Evolutionary conservation across 768 basidiomycete species (phyloP).

Genomic region (Panaeolus papilionaceus): DNA sequence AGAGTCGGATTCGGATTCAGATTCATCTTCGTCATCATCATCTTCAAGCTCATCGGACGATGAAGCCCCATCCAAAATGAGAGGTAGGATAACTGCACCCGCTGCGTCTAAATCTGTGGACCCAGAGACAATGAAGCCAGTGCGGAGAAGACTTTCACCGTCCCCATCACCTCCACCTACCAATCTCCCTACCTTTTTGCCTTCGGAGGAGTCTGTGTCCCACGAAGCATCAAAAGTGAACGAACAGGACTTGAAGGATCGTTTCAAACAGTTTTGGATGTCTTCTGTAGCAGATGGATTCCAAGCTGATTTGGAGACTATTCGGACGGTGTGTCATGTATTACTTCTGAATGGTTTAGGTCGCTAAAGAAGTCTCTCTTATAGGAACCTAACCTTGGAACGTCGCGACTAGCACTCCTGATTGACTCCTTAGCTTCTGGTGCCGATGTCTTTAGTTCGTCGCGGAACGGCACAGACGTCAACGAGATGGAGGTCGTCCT

Average conservation of each 20-base stretch:
- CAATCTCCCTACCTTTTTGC: constrained; percentile 65
- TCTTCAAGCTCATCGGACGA: constrained; percentile 30
- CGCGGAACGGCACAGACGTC: constrained; percentile 35
- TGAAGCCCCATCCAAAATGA: constrained; percentile 19
- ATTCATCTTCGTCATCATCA: constrained; percentile 33
- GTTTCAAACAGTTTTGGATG: constrained; percentile 90
- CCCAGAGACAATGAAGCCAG: constrained; percentile 21
- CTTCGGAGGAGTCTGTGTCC: constrained; percentile 34
- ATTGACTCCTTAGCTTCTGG: constrained; percentile 86
- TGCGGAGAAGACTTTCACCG: constrained; percentile 35
- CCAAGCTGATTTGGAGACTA: constrained; percentile 81
- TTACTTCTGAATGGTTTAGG: neutral
- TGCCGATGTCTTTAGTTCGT: constrained; percentile 70
- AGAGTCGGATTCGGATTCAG: constrained; percentile 36
- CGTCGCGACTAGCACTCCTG: constrained; percentile 71
- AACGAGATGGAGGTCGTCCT: constrained; percentile 84
- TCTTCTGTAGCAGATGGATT: constrained; percentile 81
- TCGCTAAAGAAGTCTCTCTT: constrained; percentile 1
- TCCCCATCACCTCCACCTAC: constrained; percentile 54
- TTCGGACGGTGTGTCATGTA: constrained; percentile 67
- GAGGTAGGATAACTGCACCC: constrained; percentile 21
- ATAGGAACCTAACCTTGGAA: constrained; percentile 70
- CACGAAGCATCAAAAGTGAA: constrained; percentile 39
- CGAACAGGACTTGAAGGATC: constrained; percentile 65
- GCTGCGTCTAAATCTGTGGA: constrained; percentile 17